phyloP scores from a whole-genome alignment of 2,329 filamentous ascomycete genomes.

The Trichoderma brevicompactum region DNA sequence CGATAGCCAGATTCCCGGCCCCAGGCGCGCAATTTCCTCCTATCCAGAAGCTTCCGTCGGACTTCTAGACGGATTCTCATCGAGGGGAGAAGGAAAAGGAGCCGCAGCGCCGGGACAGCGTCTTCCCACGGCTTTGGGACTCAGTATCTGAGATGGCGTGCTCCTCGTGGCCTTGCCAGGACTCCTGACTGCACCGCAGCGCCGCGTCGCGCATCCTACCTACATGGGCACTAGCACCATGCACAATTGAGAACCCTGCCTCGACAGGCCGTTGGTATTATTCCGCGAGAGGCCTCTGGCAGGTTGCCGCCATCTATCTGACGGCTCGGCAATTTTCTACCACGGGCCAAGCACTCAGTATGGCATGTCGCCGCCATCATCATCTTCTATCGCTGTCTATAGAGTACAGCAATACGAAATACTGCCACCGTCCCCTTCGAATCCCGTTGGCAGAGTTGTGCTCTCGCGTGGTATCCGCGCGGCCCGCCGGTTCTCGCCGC shows the following conservation, averaged over 20 bases:
- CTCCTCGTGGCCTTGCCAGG: not conserved
- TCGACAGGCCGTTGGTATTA: not conserved
- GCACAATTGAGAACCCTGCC: conserved; percentile 4
- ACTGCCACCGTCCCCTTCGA: not conserved
- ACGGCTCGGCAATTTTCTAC: not conserved
- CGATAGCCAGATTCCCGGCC: conserved; percentile 14
- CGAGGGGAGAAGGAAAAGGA: not conserved
- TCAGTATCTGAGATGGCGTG: conserved; percentile 16
- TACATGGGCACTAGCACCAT: conserved; percentile 8
- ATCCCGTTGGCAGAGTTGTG: not conserved
- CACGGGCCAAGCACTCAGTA: not conserved
- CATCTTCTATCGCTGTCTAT: not conserved
- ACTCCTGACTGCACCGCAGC: not conserved
- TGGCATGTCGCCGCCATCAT: not conserved
- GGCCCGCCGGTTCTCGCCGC: conserved; percentile 15
- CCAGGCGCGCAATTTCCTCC: conserved; percentile 20
- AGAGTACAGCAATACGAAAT: not conserved
- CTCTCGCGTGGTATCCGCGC: conserved; percentile 12
- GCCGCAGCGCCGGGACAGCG: not conserved
- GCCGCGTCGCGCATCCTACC: not conserved
- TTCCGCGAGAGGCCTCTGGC: conserved; percentile 10
- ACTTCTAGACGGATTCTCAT: conserved; percentile 16
- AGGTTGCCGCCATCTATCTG: too few relatives aligned
- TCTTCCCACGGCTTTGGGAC: not conserved
- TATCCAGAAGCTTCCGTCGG: conserved; percentile 21